Evolutionary conservation across 345 rosid genomes (phyloP).

Genomic region (Eucalyptus polybractea): DNA sequence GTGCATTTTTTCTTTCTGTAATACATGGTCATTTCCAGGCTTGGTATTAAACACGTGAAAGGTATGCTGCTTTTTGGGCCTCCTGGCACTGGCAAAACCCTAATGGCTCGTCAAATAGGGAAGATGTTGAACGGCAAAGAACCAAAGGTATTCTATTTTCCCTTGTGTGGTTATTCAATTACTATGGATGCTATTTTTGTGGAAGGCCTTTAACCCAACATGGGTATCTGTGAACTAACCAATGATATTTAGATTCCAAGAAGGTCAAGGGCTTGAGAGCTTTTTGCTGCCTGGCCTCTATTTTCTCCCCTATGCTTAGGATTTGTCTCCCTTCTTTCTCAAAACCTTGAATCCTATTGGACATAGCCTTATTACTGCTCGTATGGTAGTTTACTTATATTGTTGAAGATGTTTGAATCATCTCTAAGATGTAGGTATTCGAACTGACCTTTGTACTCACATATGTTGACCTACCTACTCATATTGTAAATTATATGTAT

Average conservation of each 20-base stretch:
- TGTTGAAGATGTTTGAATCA: not conserved
- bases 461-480: not conserved
- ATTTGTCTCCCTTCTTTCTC: not conserved
- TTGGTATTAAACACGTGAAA: too few relatives aligned
- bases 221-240: not conserved
- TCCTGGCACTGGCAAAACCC: too few relatives aligned
- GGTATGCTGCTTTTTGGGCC: too few relatives aligned
- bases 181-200: not conserved
- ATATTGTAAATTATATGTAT: not conserved
- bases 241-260: not conserved
- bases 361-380: not conserved
- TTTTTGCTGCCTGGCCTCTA: not conserved
- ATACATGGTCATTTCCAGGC: too few relatives aligned
- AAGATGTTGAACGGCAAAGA: conserved; percentile 18
- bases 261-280: not conserved
- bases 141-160: conserved; percentile 58
- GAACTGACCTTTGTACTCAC: not conserved
- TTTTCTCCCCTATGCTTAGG: not conserved
- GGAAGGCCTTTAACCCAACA: not conserved
- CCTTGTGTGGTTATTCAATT: not conserved
- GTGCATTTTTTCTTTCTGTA: not conserved
- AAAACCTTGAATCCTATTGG: not conserved
- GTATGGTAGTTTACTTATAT: not conserved
- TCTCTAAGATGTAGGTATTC: not conserved
- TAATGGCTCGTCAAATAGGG: too few relatives aligned